A percentile compares a stretch with the other conserved stretches of the same genome.
Conservation (phyloP, 1,139 yeast species). For the Suhomyces choctaworum region DNA sequence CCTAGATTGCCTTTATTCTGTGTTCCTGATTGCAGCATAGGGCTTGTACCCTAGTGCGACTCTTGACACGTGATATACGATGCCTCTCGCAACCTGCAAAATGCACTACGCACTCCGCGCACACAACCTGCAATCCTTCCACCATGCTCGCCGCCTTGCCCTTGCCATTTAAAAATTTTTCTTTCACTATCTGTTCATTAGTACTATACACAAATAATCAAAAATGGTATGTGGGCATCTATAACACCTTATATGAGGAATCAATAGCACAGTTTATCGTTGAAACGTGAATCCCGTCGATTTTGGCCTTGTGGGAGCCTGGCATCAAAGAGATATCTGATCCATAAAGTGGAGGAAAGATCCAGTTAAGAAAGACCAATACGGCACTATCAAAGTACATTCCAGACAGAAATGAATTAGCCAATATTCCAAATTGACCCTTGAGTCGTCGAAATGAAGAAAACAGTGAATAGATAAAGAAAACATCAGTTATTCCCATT, state of each 20-base stretch:
- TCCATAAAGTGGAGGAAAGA: too few relatives aligned
- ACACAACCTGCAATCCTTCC: slow-evolving; percentile 9
- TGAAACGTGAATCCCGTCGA: neutral
- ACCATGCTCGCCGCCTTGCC: slow-evolving; percentile 5
- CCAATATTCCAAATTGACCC: too few relatives aligned
- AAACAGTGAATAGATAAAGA: too few relatives aligned
- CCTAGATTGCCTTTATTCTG: too few relatives aligned
- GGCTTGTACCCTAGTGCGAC: slow-evolving; percentile 10
- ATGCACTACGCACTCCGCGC: slow-evolving; percentile 3
- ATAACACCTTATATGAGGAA: slow-evolving; percentile 1
- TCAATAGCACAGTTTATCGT: neutral
- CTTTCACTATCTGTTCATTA: slow-evolving; percentile 12
- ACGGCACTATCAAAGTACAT: too few relatives aligned
- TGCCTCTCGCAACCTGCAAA: slow-evolving; percentile 4
- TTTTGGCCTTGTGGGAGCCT: neutral
- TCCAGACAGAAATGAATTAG: too few relatives aligned
- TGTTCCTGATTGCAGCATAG: too few relatives aligned
- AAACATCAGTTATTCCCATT: too few relatives aligned
- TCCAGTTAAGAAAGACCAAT: too few relatives aligned
- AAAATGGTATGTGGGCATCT: slow-evolving; percentile 31
- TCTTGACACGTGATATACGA: slow-evolving; percentile 1
- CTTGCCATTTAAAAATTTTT: slow-evolving; percentile 15
- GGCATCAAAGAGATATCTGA: too few relatives aligned
- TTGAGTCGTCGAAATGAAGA: too few relatives aligned
- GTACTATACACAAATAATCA: slow-evolving; percentile 21